Percentiles rank a stretch among this genome's conserved stretches.
phyloP scores from a whole-genome alignment of 495 filamentous ascomycete genomes.

The Pyronema domesticum region DNA sequence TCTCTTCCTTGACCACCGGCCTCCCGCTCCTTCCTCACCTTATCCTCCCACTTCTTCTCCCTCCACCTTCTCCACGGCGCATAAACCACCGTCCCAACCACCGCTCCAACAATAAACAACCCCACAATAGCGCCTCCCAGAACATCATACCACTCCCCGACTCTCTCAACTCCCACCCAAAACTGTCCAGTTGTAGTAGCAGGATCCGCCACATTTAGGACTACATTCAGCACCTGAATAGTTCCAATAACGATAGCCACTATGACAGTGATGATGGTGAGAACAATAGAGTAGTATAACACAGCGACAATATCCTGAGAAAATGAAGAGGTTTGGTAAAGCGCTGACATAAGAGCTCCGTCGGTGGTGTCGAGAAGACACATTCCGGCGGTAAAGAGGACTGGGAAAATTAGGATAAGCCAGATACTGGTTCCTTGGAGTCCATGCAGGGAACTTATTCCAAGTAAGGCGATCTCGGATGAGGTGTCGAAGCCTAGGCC shows the following conservation, averaged over 20 bases:
- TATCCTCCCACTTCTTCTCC: conserved; percentile 25
- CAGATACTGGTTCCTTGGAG: conserved; percentile 75
- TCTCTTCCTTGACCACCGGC: background rate
- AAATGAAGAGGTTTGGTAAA: conserved; percentile 64
- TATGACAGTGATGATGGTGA: conserved; percentile 71
- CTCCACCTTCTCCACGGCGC: conserved; percentile 55
- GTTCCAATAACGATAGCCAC: conserved; percentile 73
- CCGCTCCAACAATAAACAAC: conserved; percentile 60
- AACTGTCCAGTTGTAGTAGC: conserved; percentile 39
- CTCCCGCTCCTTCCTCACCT: background rate
- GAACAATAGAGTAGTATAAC: conserved; percentile 81
- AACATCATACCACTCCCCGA: conserved; percentile 68
- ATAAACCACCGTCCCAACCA: conserved; percentile 52
- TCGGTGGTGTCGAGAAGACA: conserved; percentile 79
- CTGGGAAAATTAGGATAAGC: conserved; percentile 84
- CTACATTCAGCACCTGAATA: conserved; percentile 64
- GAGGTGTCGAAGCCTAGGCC: conserved; percentile 93
- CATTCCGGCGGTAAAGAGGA: conserved; percentile 87
- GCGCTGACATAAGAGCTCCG: conserved; percentile 83
- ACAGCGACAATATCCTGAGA: conserved; percentile 68
- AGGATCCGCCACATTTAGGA: conserved; percentile 54
- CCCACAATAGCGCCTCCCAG: conserved; percentile 74
- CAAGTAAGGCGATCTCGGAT: conserved; percentile 79
- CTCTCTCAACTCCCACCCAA: conserved; percentile 66
- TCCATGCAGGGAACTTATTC: conserved; percentile 73